Conservation (phyloP, 345 rosid species). For the Gossypium turneri region DNA sequence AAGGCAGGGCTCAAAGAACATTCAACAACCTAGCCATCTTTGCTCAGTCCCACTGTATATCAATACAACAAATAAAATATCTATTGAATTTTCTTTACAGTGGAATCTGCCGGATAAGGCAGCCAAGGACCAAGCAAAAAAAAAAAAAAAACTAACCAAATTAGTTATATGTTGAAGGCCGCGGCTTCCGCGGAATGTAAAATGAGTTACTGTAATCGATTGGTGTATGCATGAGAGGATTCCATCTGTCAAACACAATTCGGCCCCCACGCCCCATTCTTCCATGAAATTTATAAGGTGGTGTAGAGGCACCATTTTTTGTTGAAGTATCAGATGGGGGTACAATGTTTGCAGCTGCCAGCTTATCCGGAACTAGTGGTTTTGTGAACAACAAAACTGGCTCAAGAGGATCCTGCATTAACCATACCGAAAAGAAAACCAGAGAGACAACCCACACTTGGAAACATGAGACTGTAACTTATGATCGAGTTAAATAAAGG, state of each 20-base stretch:
- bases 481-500: background rate
- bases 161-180: conserved; percentile 46
- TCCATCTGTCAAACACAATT: conserved; percentile 90
- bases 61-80: conserved; percentile 11
- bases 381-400: conserved; percentile 85
- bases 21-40: background rate
- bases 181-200: conserved; percentile 60
- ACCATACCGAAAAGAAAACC: background rate
- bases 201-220: conserved; percentile 60
- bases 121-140: background rate
- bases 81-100: conserved; percentile 7
- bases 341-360: conserved; percentile 75
- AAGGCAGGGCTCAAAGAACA: background rate
- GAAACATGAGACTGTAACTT: background rate
- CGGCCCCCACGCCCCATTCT: conserved; percentile 98
- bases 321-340: conserved; percentile 60
- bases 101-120: background rate
- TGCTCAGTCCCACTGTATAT: conserved; percentile 9
- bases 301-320: conserved; percentile 31
- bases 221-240: conserved; percentile 69
- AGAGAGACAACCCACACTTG: background rate
- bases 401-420: conserved; percentile 80
- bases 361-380: conserved; percentile 82
- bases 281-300: conserved; percentile 61
- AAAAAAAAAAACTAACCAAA: background rate